phyloP scores from a whole-genome alignment of 352 stramenopile species.

The Globisporangium barbulae region DNA sequence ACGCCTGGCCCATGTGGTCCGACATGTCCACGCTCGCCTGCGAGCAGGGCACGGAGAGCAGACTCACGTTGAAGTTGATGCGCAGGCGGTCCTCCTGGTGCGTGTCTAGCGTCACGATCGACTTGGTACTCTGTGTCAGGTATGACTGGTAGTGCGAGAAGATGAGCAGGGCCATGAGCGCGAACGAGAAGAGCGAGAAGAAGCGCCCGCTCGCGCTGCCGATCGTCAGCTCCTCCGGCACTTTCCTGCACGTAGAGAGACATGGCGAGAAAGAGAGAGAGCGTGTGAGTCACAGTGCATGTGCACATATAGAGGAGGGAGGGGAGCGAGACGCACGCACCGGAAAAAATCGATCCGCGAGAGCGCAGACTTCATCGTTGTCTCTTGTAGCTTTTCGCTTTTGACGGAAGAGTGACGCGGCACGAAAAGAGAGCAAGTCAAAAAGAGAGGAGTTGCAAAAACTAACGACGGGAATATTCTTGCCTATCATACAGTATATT shows the following conservation, averaged over 20 bases:
- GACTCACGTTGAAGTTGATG: constrained; percentile 85
- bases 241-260: constrained; percentile 33
- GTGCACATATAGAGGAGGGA: not conserved
- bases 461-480: not conserved
- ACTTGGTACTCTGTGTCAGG: constrained; percentile 37
- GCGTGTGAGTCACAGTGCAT: not conserved
- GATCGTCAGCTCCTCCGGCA: constrained; percentile 76
- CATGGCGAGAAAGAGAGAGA: not conserved
- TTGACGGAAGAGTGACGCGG: not conserved
- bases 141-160: constrained; percentile 60
- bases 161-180: constrained; percentile 49
- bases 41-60: constrained; percentile 67
- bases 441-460: not conserved
- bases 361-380: constrained; percentile 13
- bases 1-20: constrained; percentile 75
- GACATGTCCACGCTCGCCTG: constrained; percentile 75
- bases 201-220: constrained; percentile 50
- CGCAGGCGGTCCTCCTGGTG: constrained; percentile 79
- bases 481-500: too few relatives aligned
- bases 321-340: not conserved
- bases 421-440: not conserved
- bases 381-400: not conserved
- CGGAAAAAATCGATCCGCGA: constrained; percentile 21
- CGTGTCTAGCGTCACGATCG: constrained; percentile 63
- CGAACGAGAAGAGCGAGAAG: constrained; percentile 68